These are phyloP conservation scores for Thermoascus crustaceus DNA, from an alignment of 2,329 filamentous ascomycete genomes.

Conservation along the genomic window DNA sequence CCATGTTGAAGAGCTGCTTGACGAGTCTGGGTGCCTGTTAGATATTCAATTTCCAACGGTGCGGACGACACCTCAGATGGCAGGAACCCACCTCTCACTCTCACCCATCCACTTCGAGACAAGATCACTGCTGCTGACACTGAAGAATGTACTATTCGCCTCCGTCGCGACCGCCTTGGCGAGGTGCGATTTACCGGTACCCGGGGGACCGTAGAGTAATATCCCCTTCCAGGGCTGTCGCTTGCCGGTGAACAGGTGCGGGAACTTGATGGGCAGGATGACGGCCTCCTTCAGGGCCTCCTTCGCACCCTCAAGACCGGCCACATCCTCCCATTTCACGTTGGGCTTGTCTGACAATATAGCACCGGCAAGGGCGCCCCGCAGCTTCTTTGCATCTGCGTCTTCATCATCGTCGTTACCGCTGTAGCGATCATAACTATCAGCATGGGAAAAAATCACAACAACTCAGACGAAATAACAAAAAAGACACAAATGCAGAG, in stretches of 20 bases:
- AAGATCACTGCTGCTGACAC: slow-evolving; percentile 90
- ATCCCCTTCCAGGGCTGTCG: slow-evolving; percentile 98
- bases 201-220: slow-evolving; percentile 86
- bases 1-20: slow-evolving; percentile 95
- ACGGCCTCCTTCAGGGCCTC: slow-evolving; percentile 97
- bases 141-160: slow-evolving; percentile 98
- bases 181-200: slow-evolving; percentile 94
- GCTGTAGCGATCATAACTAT: slow-evolving; percentile 5
- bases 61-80: background rate
- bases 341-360: slow-evolving; percentile 95
- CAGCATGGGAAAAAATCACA: slow-evolving; percentile 3
- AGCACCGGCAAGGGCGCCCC: slow-evolving; percentile 81
- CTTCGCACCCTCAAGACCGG: slow-evolving; percentile 86
- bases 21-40: slow-evolving; percentile 61
- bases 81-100: slow-evolving; percentile 73
- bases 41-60: background rate
- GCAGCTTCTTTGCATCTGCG: slow-evolving; percentile 89
- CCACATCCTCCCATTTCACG: slow-evolving; percentile 96
- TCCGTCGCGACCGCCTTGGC: slow-evolving; percentile 97
- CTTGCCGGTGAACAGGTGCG: slow-evolving; percentile 91
- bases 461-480: slow-evolving; percentile 1
- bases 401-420: slow-evolving; percentile 59
- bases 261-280: slow-evolving; percentile 95
- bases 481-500: slow-evolving; percentile 2
- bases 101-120: slow-evolving; percentile 99